Evolutionary conservation across 768 basidiomycete species (phyloP).

Genomic region (Suillus fuscotomentosus): DNA sequence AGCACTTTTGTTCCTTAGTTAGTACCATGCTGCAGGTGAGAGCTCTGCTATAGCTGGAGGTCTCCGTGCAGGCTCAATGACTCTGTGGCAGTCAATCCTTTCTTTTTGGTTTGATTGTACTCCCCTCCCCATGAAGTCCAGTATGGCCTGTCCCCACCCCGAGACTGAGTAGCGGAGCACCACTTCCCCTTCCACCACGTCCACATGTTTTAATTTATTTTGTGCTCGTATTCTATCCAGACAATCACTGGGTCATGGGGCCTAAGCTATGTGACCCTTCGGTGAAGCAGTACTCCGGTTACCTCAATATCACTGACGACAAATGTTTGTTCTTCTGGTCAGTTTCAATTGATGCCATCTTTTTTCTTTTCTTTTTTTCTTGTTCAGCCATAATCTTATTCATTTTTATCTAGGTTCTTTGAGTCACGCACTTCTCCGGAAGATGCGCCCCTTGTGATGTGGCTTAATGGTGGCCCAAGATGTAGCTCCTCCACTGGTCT

Average conservation of each 20-base stretch:
- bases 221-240: no score
- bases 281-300: conserved; percentile 78
- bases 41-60: no score
- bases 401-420: conserved; percentile 65
- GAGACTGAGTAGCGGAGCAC: no score
- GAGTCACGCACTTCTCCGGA: conserved; percentile 75
- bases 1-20: no score
- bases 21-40: no score
- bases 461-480: conserved; percentile 82
- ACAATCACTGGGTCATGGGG: conserved; percentile 51
- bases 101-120: no score
- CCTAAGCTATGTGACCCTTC: conserved; percentile 75
- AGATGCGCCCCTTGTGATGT: conserved; percentile 80
- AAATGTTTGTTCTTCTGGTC: conserved; percentile 90
- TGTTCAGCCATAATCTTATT: not conserved
- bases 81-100: no score
- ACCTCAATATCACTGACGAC: conserved; percentile 75
- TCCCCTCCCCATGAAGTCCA: no score
- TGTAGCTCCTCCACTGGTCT: conserved; percentile 80
- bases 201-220: no score
- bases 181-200: no score
- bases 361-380: not conserved
- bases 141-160: no score
- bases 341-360: conserved; percentile 15
- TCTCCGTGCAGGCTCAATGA: no score